A percentile compares a stretch with the other conserved stretches of the same genome.
Conservation (phyloP, 2,329 filamentous ascomycete genomes). For the Colletotrichum gigasporum region DNA sequence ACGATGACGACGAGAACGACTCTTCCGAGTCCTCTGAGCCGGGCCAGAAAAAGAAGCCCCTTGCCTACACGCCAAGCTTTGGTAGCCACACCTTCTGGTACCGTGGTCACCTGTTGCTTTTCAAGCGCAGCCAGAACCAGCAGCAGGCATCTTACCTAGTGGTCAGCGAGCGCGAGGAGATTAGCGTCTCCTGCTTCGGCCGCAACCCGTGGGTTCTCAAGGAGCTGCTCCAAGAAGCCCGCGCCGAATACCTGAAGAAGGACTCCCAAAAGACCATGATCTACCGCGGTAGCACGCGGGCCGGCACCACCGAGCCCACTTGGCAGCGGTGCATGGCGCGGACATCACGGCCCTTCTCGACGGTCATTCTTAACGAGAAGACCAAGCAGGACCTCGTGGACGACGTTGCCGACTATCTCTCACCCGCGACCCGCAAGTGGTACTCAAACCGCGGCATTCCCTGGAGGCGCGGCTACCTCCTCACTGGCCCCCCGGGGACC, state of each 20-base stretch:
- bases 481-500: constrained; percentile 83
- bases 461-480: constrained; percentile 84
- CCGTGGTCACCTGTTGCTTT: constrained; percentile 64
- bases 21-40: constrained; percentile 33
- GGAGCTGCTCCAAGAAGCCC: constrained; percentile 68
- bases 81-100: constrained; percentile 78
- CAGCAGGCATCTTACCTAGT: constrained; percentile 49
- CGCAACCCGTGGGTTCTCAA: constrained; percentile 69
- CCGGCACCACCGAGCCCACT: constrained; percentile 51
- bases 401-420: constrained; percentile 71
- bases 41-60: constrained; percentile 54
- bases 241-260: constrained; percentile 62
- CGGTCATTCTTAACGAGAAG: constrained; percentile 70
- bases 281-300: constrained; percentile 64
- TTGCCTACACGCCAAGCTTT: constrained; percentile 73
- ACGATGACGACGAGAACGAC: constrained; percentile 57
- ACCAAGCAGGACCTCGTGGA: constrained; percentile 68
- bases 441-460: constrained; percentile 87
- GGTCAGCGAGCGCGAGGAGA: constrained; percentile 65
- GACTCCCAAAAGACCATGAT: constrained; percentile 72
- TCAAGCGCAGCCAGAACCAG: constrained; percentile 61
- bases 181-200: constrained; percentile 69
- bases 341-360: constrained; percentile 69
- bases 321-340: constrained; percentile 73
- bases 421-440: constrained; percentile 75